Base-by-base conservation (phyloP, 202 grass and related monocot species). In the Saccharum hybrid region DNA sequence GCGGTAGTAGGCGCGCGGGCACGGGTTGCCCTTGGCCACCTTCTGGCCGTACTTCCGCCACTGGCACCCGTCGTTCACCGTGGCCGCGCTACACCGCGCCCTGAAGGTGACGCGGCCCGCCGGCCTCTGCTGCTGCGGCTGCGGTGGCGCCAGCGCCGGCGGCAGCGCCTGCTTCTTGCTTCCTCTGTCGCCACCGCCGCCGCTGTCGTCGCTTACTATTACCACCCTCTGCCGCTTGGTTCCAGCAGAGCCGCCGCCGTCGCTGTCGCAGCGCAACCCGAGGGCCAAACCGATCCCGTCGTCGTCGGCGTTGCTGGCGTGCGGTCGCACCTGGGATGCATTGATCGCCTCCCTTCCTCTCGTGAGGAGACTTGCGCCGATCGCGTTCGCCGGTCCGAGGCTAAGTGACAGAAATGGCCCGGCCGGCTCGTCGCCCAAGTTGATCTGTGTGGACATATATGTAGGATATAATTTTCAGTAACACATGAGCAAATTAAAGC, bases 31-130 rank as follows among this genome's bases (percentile, higher is more conserved):
- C 84, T 95, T 95, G 2, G 88, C 72, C 38, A 83, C 86, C 79
- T 96, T 96, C 83, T 96, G 93, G 10, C 93, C 93, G 75, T 96
- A 96, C 82, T 96, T 96, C 5, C 93, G 91, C 93, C 93, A 96
- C 14, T 91, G 88, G 57, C 88, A 92, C 9, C 93, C 90, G 75
- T 96, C 93, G 48, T 83, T 87, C 82, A 94, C 88, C 57, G 90
- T 93, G 28, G 90, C 64, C 2, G 83, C 22, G 68, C 86, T 83
- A 61, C 93, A 93, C 86, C 88, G 86, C 74, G 86, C 60, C 78
- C 88, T 82, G 80, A 96, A 79, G 13, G 89, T 79, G 72, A 93
- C 90, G 67, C 88, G 92, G 38, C 42, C 83, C 61, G 78, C 67
- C 68, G 78, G 75, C 68, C 88, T 87, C 34, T 52, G 63, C 68